Percentiles rank a stretch among this genome's conserved stretches.
These are phyloP conservation scores for Clohesyomyces aquaticus DNA, from an alignment of 495 filamentous ascomycete genomes.

Conservation along the genomic window DNA sequence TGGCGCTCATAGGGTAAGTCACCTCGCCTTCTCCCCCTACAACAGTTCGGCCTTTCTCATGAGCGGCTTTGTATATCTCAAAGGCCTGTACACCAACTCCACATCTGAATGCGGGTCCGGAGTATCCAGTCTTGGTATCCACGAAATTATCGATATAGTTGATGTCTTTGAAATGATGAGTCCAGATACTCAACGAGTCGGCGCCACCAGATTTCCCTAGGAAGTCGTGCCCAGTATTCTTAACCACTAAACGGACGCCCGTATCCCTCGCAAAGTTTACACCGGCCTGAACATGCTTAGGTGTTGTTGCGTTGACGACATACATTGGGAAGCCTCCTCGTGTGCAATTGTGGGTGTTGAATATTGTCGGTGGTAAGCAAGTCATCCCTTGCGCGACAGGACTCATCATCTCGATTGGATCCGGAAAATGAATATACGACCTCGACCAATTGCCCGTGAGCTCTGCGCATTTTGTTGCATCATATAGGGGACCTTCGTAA, in stretches of 20 bases:
- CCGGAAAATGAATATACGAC: slow-evolving; percentile 21
- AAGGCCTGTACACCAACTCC: slow-evolving; percentile 35
- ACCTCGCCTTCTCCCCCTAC: slow-evolving; percentile 35
- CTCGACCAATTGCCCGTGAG: slow-evolving; percentile 25
- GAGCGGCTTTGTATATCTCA: slow-evolving; percentile 36
- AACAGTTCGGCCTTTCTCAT: slow-evolving; percentile 27
- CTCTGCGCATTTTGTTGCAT: slow-evolving; percentile 28
- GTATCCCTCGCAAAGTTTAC: slow-evolving; percentile 67
- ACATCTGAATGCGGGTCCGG: slow-evolving; percentile 33
- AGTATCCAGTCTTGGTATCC: slow-evolving; percentile 28
- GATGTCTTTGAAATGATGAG: slow-evolving; percentile 37
- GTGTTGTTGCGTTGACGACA: slow-evolving; percentile 61
- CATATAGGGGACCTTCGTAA: slow-evolving; percentile 27
- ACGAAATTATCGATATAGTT: slow-evolving; percentile 31
- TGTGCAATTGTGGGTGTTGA: slow-evolving; percentile 50
- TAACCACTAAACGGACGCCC: slow-evolving; percentile 63
- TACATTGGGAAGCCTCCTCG: slow-evolving; percentile 63
- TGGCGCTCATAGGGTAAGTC: not conserved
- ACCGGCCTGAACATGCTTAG: slow-evolving; percentile 61
- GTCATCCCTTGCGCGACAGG: slow-evolving; percentile 38
- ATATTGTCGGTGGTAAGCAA: slow-evolving; percentile 25
- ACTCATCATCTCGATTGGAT: slow-evolving; percentile 36
- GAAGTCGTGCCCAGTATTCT: slow-evolving; percentile 67
- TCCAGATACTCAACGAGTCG: slow-evolving; percentile 38
- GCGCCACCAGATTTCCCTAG: slow-evolving; percentile 30